A percentile compares a stretch with the other conserved stretches of the same genome.
phyloP scores from a whole-genome alignment of 352 stramenopile species.

The Aphanomyces invadans region DNA sequence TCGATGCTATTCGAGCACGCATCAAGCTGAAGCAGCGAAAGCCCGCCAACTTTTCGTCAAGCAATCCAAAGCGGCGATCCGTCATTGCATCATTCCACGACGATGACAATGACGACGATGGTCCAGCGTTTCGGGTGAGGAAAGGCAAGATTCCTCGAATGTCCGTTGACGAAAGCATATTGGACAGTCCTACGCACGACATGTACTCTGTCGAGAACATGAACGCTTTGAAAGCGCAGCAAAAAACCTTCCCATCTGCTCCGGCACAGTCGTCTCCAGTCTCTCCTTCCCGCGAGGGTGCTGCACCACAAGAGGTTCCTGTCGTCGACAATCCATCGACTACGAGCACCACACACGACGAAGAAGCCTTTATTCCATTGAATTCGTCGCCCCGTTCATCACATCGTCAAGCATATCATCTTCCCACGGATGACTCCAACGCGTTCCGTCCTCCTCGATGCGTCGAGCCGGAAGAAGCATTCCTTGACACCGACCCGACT shows the following conservation, averaged over 20 bases:
- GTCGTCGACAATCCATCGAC: neutral
- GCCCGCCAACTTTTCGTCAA: neutral
- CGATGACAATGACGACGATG: constrained; percentile 7
- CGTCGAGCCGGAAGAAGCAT: neutral
- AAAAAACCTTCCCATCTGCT: constrained; percentile 6
- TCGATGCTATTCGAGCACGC: constrained; percentile 7
- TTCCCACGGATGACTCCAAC: neutral
- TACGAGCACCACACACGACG: neutral
- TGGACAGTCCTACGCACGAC: neutral
- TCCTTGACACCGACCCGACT: neutral
- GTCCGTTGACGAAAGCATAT: neutral
- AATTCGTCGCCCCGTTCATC: neutral
- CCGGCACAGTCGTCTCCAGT: neutral
- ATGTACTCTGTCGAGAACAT: constrained; percentile 18
- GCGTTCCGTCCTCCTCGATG: neutral
- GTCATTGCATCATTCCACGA: neutral
- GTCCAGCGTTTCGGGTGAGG: constrained; percentile 12
- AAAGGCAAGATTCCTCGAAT: constrained; percentile 19
- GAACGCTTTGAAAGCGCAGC: neutral
- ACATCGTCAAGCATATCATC: too few species aligned
- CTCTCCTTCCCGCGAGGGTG: neutral
- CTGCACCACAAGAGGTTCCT: neutral
- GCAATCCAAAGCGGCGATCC: neutral
- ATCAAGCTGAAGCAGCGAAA: constrained; percentile 22
- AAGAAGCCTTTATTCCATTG: constrained; percentile 21